Conservation (phyloP, 1,284 basidiomycete genomes). For the Rhodofomes roseus region DNA sequence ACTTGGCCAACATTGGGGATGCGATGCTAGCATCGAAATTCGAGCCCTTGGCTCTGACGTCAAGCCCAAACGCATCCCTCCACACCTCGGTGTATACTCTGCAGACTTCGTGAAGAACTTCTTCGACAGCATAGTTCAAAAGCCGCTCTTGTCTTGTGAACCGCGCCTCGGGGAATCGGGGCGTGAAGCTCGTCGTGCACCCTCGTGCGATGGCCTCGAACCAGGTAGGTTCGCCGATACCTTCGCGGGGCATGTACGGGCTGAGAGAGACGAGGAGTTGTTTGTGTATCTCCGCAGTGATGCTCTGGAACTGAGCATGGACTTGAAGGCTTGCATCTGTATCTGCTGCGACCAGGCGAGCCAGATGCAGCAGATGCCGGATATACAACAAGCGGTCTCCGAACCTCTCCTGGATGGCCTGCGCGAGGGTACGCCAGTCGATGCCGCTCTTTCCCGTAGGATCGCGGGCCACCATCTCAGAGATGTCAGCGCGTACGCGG, state of each 20-base stretch:
- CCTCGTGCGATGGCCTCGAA: neutral
- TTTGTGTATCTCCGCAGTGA: neutral
- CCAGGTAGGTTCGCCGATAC: neutral
- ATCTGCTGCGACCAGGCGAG: neutral
- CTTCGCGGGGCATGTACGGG: neutral
- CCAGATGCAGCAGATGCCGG: neutral
- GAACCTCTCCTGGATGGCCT: neutral
- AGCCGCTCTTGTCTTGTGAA: neutral
- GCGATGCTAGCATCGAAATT: neutral
- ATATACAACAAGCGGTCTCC: neutral
- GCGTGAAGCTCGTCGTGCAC: neutral
- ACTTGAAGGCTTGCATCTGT: neutral
- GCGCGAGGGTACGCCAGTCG: neutral
- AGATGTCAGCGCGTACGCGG: neutral
- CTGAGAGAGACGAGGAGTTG: neutral
- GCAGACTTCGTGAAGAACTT: neutral
- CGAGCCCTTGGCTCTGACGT: neutral
- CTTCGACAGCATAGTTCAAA: neutral
- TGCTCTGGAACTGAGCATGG: neutral
- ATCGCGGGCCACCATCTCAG: neutral
- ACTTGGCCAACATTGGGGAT: neutral
- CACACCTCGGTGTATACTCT: neutral
- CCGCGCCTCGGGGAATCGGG: neutral
- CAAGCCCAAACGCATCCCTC: neutral
- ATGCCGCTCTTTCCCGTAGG: neutral